Percentiles rank a stretch among this genome's conserved stretches.
Conservation (phyloP, 495 filamentous ascomycete genomes). For the Sordaria brevicollis region DNA sequence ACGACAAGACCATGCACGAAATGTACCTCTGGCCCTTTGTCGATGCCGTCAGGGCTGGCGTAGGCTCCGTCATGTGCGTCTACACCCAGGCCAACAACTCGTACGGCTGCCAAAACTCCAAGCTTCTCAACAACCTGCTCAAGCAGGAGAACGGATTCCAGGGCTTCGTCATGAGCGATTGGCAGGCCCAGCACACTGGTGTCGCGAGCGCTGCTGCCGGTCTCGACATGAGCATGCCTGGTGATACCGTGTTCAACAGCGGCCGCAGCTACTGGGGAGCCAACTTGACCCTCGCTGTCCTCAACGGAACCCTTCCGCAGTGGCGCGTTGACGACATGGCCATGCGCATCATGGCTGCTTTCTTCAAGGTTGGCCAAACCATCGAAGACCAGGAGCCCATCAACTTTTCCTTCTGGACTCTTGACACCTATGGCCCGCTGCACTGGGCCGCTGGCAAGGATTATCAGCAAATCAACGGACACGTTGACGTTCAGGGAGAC, state of each 20-base stretch:
- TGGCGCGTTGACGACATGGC: slow-evolving; percentile 93
- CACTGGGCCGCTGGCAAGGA: slow-evolving; percentile 51
- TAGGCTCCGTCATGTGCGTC: slow-evolving; percentile 85
- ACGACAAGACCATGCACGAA: slow-evolving; percentile 93
- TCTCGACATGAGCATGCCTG: slow-evolving; percentile 93
- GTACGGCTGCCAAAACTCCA: slow-evolving; percentile 75
- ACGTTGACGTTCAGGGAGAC: slow-evolving; percentile 71
- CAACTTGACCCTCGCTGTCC: slow-evolving; percentile 71
- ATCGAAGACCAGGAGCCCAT: slow-evolving; percentile 44
- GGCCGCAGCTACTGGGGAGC: slow-evolving; percentile 73
- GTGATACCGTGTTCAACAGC: slow-evolving; percentile 66
- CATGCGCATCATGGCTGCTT: slow-evolving; percentile 84
- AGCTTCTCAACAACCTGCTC: slow-evolving; percentile 68
- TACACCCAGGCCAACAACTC: slow-evolving; percentile 91
- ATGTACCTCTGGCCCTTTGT: slow-evolving; percentile 68
- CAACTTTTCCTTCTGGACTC: slow-evolving; percentile 85
- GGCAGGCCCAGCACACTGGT: slow-evolving; percentile 80
- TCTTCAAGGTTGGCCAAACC: slow-evolving; percentile 78
- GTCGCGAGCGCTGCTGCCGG: slow-evolving; percentile 71
- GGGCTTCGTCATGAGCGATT: slow-evolving; percentile 87
- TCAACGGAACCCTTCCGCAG: slow-evolving; percentile 85
- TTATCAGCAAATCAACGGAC: slow-evolving; percentile 65
- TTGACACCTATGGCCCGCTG: slow-evolving; percentile 59
- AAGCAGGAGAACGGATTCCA: slow-evolving; percentile 93
- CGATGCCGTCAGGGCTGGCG: slow-evolving; percentile 44